A percentile compares a stretch with the other conserved stretches of the same genome.
phyloP scores from a whole-genome alignment of 1,284 basidiomycete genomes.

The Sporisorium reilianum region DNA sequence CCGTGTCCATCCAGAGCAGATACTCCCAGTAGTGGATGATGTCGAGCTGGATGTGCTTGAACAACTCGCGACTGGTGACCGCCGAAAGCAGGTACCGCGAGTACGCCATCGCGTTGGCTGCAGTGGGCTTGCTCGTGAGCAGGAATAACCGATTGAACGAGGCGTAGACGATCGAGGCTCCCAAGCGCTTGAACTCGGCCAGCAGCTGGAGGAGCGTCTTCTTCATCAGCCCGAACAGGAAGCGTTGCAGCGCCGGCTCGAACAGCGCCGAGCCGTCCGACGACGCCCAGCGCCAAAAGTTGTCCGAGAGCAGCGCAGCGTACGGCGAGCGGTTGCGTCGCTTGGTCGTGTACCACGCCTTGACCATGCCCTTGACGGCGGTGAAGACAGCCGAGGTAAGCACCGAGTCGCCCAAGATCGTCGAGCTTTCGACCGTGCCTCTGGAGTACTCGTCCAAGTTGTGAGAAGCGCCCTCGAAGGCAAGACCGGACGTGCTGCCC shows the following conservation, averaged over 20 bases:
- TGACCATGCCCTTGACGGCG: conserved; percentile 88
- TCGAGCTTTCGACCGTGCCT: conserved; percentile 76
- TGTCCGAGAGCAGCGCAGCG: conserved; percentile 75
- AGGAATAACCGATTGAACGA: conserved; percentile 91
- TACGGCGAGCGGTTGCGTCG: conserved; percentile 76
- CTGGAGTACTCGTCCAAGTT: conserved; percentile 91
- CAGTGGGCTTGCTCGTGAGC: conserved; percentile 90
- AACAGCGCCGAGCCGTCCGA: conserved; percentile 85
- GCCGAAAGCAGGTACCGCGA: conserved; percentile 92
- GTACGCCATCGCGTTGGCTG: conserved; percentile 93
- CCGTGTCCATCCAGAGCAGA: conserved; percentile 93
- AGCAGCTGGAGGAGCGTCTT: conserved; percentile 97
- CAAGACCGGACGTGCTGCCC: conserved; percentile 80
- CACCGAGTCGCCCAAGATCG: conserved; percentile 84
- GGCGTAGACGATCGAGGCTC: conserved; percentile 89
- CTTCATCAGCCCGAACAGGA: conserved; percentile 94
- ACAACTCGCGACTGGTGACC: conserved; percentile 92
- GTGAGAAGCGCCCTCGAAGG: conserved; percentile 83
- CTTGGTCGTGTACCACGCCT: conserved; percentile 88
- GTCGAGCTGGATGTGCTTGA: conserved; percentile 89
- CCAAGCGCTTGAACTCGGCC: conserved; percentile 94
- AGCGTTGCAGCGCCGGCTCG: conserved; percentile 92
- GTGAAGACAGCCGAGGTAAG: conserved; percentile 90
- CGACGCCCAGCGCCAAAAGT: conserved; percentile 98
- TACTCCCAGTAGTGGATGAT: conserved; percentile 95